Evolutionary conservation across 805 yeast species (phyloP), one percentile per base, ranked within the genome.

Genomic region (Debaryomyces castellii): DNA sequence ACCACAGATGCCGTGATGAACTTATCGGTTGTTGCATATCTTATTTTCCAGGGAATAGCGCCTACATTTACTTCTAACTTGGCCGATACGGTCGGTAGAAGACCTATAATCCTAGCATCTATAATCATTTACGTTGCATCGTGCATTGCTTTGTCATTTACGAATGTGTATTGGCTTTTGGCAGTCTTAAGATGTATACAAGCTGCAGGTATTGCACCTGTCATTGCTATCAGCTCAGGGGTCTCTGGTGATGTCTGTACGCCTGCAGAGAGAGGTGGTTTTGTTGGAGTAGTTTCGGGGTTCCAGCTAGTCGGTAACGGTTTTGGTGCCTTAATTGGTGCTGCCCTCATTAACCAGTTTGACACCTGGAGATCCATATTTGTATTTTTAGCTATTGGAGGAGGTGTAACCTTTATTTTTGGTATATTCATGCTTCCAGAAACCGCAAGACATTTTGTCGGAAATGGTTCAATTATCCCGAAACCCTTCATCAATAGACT

Each of bases 161-260:
- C 82, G 1, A 64, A 79, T 18, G 73, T 67, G 1, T 87, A 81
- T 58, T 78, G 86, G 66, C 70, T 81, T 20, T 66, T 89, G n/a
- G 63, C 86, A 5, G 77, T 83, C 1, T 65, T 89, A 27, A 67
- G 96, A 49, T 80, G 89, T 61, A 52, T 87, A n/a, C 91, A 88
- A 57, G 90, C 95, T 0, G 74, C 83, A 6, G 89, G 87, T 11
- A 83, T 84, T 4, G 83, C 94, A 0, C 89, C 96, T 0, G 77
- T 88, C 2, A 77, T 89, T 20, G 82, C 95, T 1, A 75, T 89
- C 2, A 74, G 77, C 32, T 74, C 84, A 2, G 94, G 94, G 1
- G 74, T 84, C 0, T 78, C 86, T 44, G 92, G 90, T 8, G 96
- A 89, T 65, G 66, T 84, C 20, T 81, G 89, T 2, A 76, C 82